phyloP scores from a whole-genome alignment of 1,139 yeast species.

The Arxiozyma bovina region DNA sequence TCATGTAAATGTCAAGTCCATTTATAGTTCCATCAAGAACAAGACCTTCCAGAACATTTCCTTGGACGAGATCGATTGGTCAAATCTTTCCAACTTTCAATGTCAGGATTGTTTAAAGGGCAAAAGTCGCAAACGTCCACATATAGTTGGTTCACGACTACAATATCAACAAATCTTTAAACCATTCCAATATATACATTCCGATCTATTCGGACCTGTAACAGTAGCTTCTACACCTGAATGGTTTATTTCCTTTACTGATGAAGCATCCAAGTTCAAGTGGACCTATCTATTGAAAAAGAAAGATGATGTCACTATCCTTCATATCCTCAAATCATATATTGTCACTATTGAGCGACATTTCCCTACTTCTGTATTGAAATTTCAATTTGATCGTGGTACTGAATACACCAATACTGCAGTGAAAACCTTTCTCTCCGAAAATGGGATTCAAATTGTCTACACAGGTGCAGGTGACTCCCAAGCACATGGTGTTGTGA shows the following conservation, averaged over 20 bases:
- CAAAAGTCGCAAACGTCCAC: slow-evolving; percentile 3
- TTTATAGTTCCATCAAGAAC: background rate
- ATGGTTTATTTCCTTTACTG: slow-evolving; percentile 7
- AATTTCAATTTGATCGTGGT: slow-evolving; percentile 10
- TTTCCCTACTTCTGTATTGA: slow-evolving; percentile 1
- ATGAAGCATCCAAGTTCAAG: slow-evolving; percentile 4
- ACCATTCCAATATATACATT: slow-evolving; percentile 6
- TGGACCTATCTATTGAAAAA: slow-evolving; percentile 6
- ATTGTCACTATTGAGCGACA: background rate
- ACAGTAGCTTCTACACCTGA: background rate
- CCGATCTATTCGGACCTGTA: slow-evolving; percentile 9
- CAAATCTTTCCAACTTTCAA: background rate
- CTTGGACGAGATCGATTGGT: background rate
- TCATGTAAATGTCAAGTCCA: background rate
- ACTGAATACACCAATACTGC: slow-evolving; percentile 8
- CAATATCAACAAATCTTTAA: slow-evolving; percentile 3
- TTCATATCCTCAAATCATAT: background rate
- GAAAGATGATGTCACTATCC: background rate
- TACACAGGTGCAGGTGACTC: slow-evolving; percentile 9
- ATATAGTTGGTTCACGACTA: slow-evolving; percentile 1
- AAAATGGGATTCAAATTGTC: slow-evolving; percentile 7
- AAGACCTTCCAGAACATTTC: background rate
- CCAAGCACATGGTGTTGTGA: slow-evolving; percentile 11
- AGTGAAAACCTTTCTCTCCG: background rate
- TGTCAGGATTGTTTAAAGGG: slow-evolving; percentile 6